These are phyloP conservation scores for Neurospora discreta DNA, from an alignment of 495 filamentous ascomycete genomes.

Conservation along the genomic window DNA sequence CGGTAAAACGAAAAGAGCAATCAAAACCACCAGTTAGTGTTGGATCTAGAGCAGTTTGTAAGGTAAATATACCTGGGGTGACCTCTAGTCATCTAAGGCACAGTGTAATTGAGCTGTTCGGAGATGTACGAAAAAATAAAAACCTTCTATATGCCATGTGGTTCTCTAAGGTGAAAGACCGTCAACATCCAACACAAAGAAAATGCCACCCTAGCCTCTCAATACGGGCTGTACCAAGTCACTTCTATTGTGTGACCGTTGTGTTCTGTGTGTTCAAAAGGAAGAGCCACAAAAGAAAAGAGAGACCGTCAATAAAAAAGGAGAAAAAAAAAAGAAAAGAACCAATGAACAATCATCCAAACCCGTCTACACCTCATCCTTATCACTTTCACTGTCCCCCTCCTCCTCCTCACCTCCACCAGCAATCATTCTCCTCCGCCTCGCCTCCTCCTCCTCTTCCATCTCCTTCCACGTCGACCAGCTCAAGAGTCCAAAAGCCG, in stretches of 20 bases:
- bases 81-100: not conserved
- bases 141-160: not conserved
- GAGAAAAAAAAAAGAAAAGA: not conserved
- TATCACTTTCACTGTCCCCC: not conserved
- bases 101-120: not conserved
- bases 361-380: not conserved
- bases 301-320: not conserved
- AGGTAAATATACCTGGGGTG: not conserved
- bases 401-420: conserved; percentile 2
- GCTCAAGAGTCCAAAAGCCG: conserved; percentile 72
- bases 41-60: too few relatives aligned
- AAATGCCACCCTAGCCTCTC: not conserved
- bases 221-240: not conserved
- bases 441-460: conserved; percentile 69
- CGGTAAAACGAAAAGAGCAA: too few relatives aligned
- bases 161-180: not conserved
- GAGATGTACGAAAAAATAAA: not conserved
- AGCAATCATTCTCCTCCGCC: conserved; percentile 35
- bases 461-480: conserved; percentile 91
- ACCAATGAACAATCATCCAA: not conserved
- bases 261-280: not conserved
- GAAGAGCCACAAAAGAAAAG: not conserved
- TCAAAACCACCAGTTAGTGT: too few relatives aligned
- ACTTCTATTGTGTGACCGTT: not conserved
- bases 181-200: not conserved